These are phyloP conservation scores for Fraxinus greggii DNA, from an alignment of 305 asterid species.

Conservation along the genomic window DNA sequence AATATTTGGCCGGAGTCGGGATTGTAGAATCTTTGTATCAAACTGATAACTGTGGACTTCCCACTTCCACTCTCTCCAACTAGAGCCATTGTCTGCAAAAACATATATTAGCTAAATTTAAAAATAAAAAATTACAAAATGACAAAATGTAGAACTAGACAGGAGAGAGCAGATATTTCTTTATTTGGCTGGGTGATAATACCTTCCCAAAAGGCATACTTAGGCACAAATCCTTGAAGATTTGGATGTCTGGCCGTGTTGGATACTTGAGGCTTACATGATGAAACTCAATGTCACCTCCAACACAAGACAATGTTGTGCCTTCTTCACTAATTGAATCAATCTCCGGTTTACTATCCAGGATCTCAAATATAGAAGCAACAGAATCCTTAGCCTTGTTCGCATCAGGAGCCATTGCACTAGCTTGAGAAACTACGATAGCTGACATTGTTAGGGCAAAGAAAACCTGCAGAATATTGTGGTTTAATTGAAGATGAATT, in stretches of 20 bases:
- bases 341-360: conserved; percentile 47
- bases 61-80: conserved; percentile 60
- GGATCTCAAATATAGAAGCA: conserved; percentile 47
- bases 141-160: neutral
- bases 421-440: conserved; percentile 33
- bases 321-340: conserved; percentile 49
- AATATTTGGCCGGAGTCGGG: conserved; percentile 35
- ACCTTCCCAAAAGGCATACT: conserved; percentile 57
- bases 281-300: conserved; percentile 43
- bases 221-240: conserved; percentile 46
- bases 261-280: conserved; percentile 55
- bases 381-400: conserved; percentile 46
- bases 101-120: neutral
- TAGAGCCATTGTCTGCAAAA: conserved; percentile 54
- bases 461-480: conserved; percentile 46
- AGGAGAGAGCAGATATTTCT: neutral
- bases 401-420: conserved; percentile 41
- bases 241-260: conserved; percentile 48
- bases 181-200: neutral
- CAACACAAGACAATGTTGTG: conserved; percentile 24
- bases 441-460: conserved; percentile 54
- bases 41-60: conserved; percentile 41
- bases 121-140: neutral
- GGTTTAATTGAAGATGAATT: neutral
- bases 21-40: conserved; percentile 43